Percentiles rank a stretch among this genome's conserved stretches.
phyloP scores from a whole-genome alignment of 2,329 filamentous ascomycete species.

The Microdochium trichocladiopsis region DNA sequence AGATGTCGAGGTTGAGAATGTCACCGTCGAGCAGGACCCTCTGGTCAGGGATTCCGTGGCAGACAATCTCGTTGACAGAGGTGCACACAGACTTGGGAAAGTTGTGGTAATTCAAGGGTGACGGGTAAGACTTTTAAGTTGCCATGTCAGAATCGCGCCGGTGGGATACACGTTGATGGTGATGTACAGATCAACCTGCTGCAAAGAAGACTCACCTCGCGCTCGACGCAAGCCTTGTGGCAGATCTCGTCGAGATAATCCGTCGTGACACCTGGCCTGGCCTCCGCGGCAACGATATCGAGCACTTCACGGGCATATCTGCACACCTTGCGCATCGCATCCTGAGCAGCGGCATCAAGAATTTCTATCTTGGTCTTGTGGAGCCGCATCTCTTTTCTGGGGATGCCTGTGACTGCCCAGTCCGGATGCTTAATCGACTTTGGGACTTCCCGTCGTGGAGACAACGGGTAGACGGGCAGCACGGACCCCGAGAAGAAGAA shows the following conservation, averaged over 20 bases:
- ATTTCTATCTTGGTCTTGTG: conserved; percentile 56
- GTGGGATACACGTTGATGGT: too few species aligned
- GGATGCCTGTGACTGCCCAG: conserved; percentile 60
- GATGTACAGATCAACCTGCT: background rate
- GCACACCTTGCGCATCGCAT: conserved; percentile 70
- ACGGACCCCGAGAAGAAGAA: conserved; percentile 60
- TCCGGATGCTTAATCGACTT: conserved; percentile 58
- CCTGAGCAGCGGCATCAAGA: conserved; percentile 56
- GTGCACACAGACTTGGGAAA: conserved; percentile 98
- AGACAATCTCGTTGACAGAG: conserved; percentile 91
- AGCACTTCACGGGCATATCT: conserved; percentile 64
- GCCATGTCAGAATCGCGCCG: too few species aligned
- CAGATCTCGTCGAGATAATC: conserved; percentile 71
- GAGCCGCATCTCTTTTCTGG: conserved; percentile 29
- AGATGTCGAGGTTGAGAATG: conserved; percentile 92
- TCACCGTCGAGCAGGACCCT: conserved; percentile 80
- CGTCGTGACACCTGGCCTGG: conserved; percentile 65
- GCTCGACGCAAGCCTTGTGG: conserved; percentile 68
- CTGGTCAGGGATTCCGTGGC: conserved; percentile 92
- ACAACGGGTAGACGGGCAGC: conserved; percentile 60
- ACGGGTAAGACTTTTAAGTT: conserved; percentile 79
- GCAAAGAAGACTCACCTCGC: conserved; percentile 48
- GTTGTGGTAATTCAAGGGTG: conserved; percentile 84
- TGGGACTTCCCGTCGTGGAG: conserved; percentile 49
- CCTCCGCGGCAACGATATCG: conserved; percentile 62